Evolutionary conservation across 2,329 filamentous ascomycete genomes (phyloP), one percentile per base, ranked within the genome.

Genomic region (Acrodontium crateriforme): DNA sequence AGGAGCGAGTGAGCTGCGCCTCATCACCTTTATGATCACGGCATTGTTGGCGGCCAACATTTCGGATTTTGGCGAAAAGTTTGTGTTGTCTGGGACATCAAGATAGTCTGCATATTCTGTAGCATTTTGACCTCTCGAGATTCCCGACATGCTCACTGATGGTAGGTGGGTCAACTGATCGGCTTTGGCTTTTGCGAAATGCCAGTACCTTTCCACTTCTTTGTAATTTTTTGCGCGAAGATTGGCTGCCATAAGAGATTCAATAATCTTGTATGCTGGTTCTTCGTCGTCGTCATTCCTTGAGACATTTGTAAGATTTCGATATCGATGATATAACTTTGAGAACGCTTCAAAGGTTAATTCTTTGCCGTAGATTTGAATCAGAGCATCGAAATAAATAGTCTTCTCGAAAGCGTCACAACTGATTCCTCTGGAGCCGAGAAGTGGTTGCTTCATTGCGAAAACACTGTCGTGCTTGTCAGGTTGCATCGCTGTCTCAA

Each of bases 241-340:
- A 44, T 79, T 67, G 1, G 71, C 64, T 13, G 65, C 58, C 77
- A 93, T 85, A 32, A 87, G 53, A 6, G 74, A 65, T 27, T 64
- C 62, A 13, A 80, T 54, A 30, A 85, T 54, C 10, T 58, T 50
- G 3, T 71, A 53, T 0, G 74, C 69, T 10, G 68, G 54, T 1
- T 7, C 20, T 11, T 14, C 18, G 10, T 18, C 5, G 10, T 27
- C n/a, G 4, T 22, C 20, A 10, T 4, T 4, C 4, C 20, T 10
- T n/a, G n/a, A n/a, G n/a, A n/a, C n/a, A n/a, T n/a, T n/a, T n/a
- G n/a, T n/a, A 4, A n/a, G 20, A 5, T 29, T 24, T 19, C 32
- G 52, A 41, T 71, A 78, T 26, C 68, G 47, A 16, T 65, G 55
- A 38, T 75, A 63, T 5, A 82, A 54, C 30, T 69, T 55, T 35